phyloP scores from a whole-genome alignment of 192 early-diverging fungal genomes.

The Cetraspora pellucida region DNA sequence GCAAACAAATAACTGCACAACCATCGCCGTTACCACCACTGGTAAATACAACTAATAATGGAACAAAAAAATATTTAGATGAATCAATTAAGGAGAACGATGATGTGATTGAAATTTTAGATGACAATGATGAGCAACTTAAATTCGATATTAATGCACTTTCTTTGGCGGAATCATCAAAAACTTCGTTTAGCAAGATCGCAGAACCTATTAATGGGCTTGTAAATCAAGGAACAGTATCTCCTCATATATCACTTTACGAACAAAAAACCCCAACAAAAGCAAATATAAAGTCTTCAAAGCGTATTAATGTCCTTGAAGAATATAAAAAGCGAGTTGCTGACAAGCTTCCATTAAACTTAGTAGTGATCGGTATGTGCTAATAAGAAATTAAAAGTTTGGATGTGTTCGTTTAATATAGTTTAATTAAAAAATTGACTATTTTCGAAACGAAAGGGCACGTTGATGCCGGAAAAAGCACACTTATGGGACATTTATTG shows the following conservation, averaged over 20 bases:
- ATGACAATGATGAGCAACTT: slow-evolving; percentile 41
- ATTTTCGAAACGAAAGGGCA: slow-evolving; percentile 61
- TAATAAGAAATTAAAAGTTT: not conserved
- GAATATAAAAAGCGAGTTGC: slow-evolving; percentile 70
- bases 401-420: not conserved
- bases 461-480: slow-evolving; percentile 97
- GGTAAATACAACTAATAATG: not conserved
- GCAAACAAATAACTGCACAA: not conserved
- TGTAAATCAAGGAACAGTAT: too few species aligned
- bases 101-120: slow-evolving; percentile 41
- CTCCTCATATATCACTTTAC: too few species aligned
- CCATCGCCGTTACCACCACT: not conserved
- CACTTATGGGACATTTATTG: slow-evolving; percentile 94
- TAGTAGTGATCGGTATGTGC: slow-evolving; percentile 81
- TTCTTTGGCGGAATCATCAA: slow-evolving; percentile 1
- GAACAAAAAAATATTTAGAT: not conserved
- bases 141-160: slow-evolving; percentile 41
- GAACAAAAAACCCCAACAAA: slow-evolving; percentile 34
- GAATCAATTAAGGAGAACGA: slow-evolving; percentile 28
- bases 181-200: too few species aligned
- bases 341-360: slow-evolving; percentile 74
- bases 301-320: slow-evolving; percentile 67
- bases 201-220: too few species aligned
- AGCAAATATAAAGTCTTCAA: slow-evolving; percentile 48
- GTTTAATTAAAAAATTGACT: slow-evolving; percentile 1